These are phyloP conservation scores for Wickerhamia fluorescens DNA, from an alignment of 805 yeast species.

Conservation along the genomic window DNA sequence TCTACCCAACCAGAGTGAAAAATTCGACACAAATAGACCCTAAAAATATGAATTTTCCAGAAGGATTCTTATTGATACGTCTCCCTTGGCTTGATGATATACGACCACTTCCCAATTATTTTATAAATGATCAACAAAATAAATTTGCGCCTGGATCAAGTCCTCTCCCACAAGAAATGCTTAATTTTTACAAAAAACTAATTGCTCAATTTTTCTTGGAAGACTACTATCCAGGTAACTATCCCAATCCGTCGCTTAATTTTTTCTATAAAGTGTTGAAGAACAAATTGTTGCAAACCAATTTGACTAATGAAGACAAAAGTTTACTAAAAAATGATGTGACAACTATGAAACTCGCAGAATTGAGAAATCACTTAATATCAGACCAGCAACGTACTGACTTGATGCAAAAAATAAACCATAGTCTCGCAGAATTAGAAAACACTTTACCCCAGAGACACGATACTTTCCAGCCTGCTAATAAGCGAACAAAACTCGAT, in stretches of 20 bases:
- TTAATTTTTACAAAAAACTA: slow-evolving; percentile 16
- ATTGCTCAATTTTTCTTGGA: slow-evolving; percentile 36
- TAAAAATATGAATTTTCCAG: slow-evolving; percentile 34
- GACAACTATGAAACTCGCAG: slow-evolving; percentile 10
- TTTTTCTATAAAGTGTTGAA: slow-evolving; percentile 61
- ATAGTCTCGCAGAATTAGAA: slow-evolving; percentile 6
- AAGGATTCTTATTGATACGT: slow-evolving; percentile 65
- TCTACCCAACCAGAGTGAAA: slow-evolving; percentile 45
- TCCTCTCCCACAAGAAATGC: slow-evolving; percentile 15
- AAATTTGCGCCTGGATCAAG: slow-evolving; percentile 9
- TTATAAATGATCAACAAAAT: slow-evolving; percentile 8
- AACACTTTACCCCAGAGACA: slow-evolving; percentile 7
- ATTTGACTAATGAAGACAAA: slow-evolving; percentile 9
- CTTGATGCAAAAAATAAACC: slow-evolving; percentile 7
- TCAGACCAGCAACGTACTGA: slow-evolving; percentile 4
- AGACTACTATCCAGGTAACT: slow-evolving; percentile 50
- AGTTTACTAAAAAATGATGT: slow-evolving; percentile 15
- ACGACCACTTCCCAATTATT: slow-evolving; percentile 51
- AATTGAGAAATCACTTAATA: slow-evolving; percentile 6
- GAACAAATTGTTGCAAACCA: slow-evolving; percentile 54
- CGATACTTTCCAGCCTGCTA: slow-evolving; percentile 9
- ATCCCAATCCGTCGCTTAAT: slow-evolving; percentile 58
- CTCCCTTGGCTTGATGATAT: slow-evolving; percentile 75
- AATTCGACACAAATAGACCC: too few species aligned
- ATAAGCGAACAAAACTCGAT: slow-evolving; percentile 10